These are phyloP conservation scores for Coemansia aciculifera DNA, from an alignment of 192 early-diverging fungal species.

Conservation along the genomic window DNA sequence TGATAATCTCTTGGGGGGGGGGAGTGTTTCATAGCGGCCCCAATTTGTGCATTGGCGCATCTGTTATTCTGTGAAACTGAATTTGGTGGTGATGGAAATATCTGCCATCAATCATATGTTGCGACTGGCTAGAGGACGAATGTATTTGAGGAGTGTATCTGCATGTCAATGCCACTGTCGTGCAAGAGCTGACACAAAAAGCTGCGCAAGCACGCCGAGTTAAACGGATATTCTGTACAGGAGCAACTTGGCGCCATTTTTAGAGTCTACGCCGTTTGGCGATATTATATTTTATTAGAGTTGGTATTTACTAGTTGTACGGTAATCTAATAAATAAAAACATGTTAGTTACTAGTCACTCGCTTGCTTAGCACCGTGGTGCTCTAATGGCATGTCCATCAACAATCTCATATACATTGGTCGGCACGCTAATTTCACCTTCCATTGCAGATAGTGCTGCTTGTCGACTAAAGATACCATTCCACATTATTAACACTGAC, in stretches of 20 bases:
- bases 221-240: conserved; percentile 62
- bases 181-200: conserved; percentile 60
- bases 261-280: conserved; percentile 63
- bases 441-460: not conserved
- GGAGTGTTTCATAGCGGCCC: no score
- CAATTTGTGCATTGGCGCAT: not conserved
- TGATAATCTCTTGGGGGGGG: not conserved
- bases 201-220: conserved; percentile 21
- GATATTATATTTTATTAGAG: conserved; percentile 10
- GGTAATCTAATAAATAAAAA: not conserved
- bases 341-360: not conserved
- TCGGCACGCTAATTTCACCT: not conserved
- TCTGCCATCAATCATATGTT: no score
- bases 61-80: not conserved
- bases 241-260: conserved; percentile 71
- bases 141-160: conserved; percentile 21
- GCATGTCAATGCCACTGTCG: conserved; percentile 51
- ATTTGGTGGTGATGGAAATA: not conserved
- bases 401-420: not conserved
- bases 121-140: no score
- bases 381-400: not conserved
- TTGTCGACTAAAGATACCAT: not conserved
- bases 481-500: not conserved
- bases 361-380: not conserved
- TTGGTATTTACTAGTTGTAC: not conserved